Conservation (phyloP, 2,329 filamentous ascomycete genomes). For the Sphaerostilbella broomeana region DNA sequence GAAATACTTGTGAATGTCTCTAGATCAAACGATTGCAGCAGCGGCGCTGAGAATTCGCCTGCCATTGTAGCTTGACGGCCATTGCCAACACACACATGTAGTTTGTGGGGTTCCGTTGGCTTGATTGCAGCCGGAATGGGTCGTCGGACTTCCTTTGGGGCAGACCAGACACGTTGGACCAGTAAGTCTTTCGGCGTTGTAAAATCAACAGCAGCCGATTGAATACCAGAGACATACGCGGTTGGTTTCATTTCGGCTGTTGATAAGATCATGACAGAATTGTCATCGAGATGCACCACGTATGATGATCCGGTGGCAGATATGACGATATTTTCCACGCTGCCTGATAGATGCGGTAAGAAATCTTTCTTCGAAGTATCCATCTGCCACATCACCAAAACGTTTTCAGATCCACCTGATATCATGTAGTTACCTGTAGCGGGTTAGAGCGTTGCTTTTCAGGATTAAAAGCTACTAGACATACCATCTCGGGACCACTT, state of each 20-base stretch:
- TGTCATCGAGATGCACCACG: conserved; percentile 79
- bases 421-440: conserved; percentile 78
- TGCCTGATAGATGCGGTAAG: conserved; percentile 82
- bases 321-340: conserved; percentile 77
- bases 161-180: conserved; percentile 45
- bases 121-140: conserved; percentile 56
- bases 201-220: conserved; percentile 51
- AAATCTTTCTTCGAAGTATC: conserved; percentile 77
- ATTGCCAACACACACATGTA: conserved; percentile 62
- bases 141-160: conserved; percentile 36
- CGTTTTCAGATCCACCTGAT: conserved; percentile 85
- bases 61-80: conserved; percentile 51
- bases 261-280: conserved; percentile 83
- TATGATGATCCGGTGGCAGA: conserved; percentile 77
- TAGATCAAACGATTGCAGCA: conserved; percentile 82
- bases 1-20: conserved; percentile 67
- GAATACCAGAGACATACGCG: conserved; percentile 77
- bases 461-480: conserved; percentile 5
- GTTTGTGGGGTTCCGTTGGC: conserved; percentile 53
- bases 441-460: conserved; percentile 23
- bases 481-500: conserved; percentile 91
- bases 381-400: conserved; percentile 87
- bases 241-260: conserved; percentile 83
- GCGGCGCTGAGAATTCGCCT: conserved; percentile 46
- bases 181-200: conserved; percentile 45